Evolutionary conservation across 768 basidiomycete species (phyloP).

Genomic region (Tricholoma sp.): DNA sequence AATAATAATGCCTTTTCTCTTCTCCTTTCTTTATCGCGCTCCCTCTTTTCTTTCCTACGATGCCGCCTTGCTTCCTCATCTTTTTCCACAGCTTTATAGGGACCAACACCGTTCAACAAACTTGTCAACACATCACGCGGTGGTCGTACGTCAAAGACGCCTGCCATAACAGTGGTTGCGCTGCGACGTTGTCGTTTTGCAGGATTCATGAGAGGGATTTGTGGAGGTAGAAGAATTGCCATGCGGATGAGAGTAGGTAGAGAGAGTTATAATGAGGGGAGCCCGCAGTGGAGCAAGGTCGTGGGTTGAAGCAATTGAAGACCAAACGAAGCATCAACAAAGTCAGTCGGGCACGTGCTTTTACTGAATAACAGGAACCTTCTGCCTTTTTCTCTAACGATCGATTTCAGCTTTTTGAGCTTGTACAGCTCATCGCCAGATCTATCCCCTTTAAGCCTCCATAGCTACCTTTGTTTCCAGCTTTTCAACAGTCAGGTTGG

Average conservation of each 20-base stretch:
- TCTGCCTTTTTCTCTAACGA: slow-evolving; percentile 30
- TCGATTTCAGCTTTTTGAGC: slow-evolving; percentile 25
- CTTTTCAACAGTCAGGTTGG: no score
- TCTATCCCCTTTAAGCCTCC: slow-evolving; percentile 35
- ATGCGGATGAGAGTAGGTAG: slow-evolving; percentile 21
- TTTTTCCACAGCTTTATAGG: slow-evolving; percentile 58
- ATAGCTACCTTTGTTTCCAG: not conserved
- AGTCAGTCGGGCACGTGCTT: slow-evolving; percentile 40
- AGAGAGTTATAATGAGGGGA: slow-evolving; percentile 30
- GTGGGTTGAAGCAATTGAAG: slow-evolving; percentile 45
- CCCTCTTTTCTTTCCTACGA: slow-evolving; percentile 51
- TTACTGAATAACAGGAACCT: slow-evolving; percentile 33
- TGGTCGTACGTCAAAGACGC: slow-evolving; percentile 64
- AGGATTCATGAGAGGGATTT: slow-evolving; percentile 24
- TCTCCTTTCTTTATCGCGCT: slow-evolving; percentile 47
- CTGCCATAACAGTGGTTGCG: slow-evolving; percentile 73
- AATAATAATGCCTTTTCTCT: slow-evolving; percentile 24
- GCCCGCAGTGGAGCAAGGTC: slow-evolving; percentile 42
- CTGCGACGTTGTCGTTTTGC: slow-evolving; percentile 49
- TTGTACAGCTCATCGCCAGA: slow-evolving; percentile 23
- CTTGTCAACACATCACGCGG: slow-evolving; percentile 75
- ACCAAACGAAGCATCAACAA: slow-evolving; percentile 44
- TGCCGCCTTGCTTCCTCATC: slow-evolving; percentile 52
- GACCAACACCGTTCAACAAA: slow-evolving; percentile 69
- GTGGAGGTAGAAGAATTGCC: slow-evolving; percentile 26